Percentiles rank a stretch among this genome's conserved stretches.
These are phyloP conservation scores for Dothidotthia symphoricarpi DNA, from an alignment of 2,329 filamentous ascomycete genomes.

Conservation along the genomic window DNA sequence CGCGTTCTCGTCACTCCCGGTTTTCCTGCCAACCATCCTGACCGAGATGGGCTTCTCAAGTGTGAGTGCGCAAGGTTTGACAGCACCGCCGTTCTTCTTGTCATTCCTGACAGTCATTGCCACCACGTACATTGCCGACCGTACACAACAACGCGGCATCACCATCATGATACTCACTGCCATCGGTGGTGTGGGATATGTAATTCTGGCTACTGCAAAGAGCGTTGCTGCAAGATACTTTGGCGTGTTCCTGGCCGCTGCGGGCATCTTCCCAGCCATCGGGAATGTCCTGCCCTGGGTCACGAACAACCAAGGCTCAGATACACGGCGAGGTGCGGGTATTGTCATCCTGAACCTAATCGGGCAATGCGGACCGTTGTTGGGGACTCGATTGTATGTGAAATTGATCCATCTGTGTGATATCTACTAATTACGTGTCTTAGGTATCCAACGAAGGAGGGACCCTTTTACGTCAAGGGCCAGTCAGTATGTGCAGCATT, in stretches of 20 bases:
- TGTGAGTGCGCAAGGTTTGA: conserved; percentile 68
- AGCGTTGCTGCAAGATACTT: conserved; percentile 53
- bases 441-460: conserved; percentile 30
- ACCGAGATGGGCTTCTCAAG: conserved; percentile 64
- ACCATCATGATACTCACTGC: conserved; percentile 58
- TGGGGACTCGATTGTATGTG: conserved; percentile 32
- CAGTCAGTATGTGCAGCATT: conserved; percentile 40
- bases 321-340: conserved; percentile 64
- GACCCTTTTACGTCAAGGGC: conserved; percentile 37
- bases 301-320: conserved; percentile 66
- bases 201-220: conserved; percentile 60
- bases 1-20: conserved; percentile 55
- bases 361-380: conserved; percentile 51
- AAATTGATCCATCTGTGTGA: no score
- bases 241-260: conserved; percentile 56
- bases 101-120: conserved; percentile 62
- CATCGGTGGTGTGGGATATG: conserved; percentile 61
- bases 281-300: conserved; percentile 71
- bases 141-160: conserved; percentile 61
- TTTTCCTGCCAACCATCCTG: conserved; percentile 47
- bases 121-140: conserved; percentile 65
- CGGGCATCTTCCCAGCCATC: conserved; percentile 65
- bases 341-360: conserved; percentile 68
- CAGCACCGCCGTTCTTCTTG: conserved; percentile 68
- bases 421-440: no score